A percentile compares a stretch with the other conserved stretches of the same genome.
phyloP scores from a whole-genome alignment of 768 basidiomycete species.

The Rossbeevera mucosa region DNA sequence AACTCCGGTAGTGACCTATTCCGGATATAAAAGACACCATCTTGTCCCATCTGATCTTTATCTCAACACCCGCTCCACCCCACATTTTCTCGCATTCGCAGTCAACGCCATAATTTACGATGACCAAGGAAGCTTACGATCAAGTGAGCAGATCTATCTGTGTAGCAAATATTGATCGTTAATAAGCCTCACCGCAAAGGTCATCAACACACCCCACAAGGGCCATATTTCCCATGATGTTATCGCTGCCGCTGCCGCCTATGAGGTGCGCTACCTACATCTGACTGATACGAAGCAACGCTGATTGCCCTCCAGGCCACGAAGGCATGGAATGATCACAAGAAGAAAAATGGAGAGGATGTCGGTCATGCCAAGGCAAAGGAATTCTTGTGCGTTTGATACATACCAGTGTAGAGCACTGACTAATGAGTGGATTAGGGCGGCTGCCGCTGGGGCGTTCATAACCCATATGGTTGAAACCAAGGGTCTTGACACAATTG shows the following conservation, averaged over 20 bases:
- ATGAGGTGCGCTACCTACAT: constrained; percentile 39
- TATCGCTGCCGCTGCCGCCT: constrained; percentile 63
- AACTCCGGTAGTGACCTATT: not conserved
- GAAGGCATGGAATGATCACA: constrained; percentile 60
- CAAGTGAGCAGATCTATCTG: constrained; percentile 14
- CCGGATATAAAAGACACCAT: constrained; percentile 11
- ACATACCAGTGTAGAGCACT: not conserved
- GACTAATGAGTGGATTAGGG: constrained; percentile 31
- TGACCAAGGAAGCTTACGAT: constrained; percentile 16
- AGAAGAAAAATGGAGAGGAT: constrained; percentile 44
- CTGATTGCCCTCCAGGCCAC: constrained; percentile 41
- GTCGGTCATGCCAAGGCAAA: constrained; percentile 51
- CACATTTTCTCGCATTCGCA: not conserved
- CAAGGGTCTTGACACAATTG: constrained; percentile 50
- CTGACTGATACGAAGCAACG: not conserved
- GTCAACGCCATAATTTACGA: constrained; percentile 4
- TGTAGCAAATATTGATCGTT: not conserved
- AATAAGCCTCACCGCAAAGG: constrained; percentile 30
- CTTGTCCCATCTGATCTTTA: constrained; percentile 12
- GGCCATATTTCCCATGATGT: constrained; percentile 60
- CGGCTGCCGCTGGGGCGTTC: constrained; percentile 55
- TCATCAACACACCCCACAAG: constrained; percentile 48
- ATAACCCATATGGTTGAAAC: constrained; percentile 53
- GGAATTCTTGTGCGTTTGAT: constrained; percentile 42
- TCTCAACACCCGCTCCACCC: not conserved